phyloP scores from a whole-genome alignment of 805 yeast species.

The Lipomyces spencermartinsiae region DNA sequence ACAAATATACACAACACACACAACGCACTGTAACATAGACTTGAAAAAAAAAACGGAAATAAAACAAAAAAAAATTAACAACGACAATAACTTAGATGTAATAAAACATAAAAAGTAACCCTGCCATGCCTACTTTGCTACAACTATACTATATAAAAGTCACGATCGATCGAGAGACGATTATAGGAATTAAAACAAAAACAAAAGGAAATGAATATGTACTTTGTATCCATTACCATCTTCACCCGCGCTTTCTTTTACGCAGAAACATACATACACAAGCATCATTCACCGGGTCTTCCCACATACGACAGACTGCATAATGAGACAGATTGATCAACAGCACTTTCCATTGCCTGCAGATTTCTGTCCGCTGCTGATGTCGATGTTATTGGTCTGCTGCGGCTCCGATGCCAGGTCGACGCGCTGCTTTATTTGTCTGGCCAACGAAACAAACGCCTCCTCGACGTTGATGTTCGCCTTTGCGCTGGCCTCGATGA shows the following conservation, averaged over 20 bases:
- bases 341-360: conserved; percentile 45
- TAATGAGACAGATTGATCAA: too few relatives aligned
- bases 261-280: conserved; percentile 2
- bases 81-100: not conserved
- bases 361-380: conserved; percentile 38
- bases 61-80: not conserved
- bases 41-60: not conserved
- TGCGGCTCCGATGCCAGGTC: conserved; percentile 50
- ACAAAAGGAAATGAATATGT: not conserved
- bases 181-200: too few relatives aligned
- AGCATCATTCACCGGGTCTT: not conserved
- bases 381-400: conserved; percentile 44
- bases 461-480: conserved; percentile 90
- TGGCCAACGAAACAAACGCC: conserved; percentile 85
- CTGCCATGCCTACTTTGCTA: conserved; percentile 1
- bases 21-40: not conserved
- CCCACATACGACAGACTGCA: too few relatives aligned
- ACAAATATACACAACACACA: not conserved
- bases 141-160: not conserved
- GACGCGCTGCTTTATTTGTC: conserved; percentile 54
- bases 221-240: not conserved
- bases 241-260: not conserved
- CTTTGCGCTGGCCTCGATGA: conserved; percentile 96
- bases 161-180: conserved; percentile 5
- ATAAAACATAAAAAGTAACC: not conserved